Conservation (phyloP, 2,329 filamentous ascomycete species). For the Xylariaceae sp. region DNA sequence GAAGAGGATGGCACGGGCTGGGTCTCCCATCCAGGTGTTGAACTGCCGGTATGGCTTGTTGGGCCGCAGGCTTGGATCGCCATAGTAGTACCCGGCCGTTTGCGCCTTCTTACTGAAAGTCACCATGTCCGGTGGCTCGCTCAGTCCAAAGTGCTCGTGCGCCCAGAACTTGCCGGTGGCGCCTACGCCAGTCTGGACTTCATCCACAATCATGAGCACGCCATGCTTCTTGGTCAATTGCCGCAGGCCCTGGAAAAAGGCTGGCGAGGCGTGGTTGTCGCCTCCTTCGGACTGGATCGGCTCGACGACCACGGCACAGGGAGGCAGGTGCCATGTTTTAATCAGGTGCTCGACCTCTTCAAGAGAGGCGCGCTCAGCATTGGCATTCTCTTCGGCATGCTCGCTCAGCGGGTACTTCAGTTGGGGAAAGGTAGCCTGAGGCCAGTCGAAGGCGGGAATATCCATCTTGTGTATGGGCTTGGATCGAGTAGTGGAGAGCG, state of each 20-base stretch:
- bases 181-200: constrained; percentile 89
- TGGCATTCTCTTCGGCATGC: constrained; percentile 71
- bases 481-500: constrained; percentile 79
- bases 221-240: constrained; percentile 69
- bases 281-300: constrained; percentile 91
- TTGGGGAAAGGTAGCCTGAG: constrained; percentile 75
- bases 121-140: constrained; percentile 79
- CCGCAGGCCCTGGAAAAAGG: constrained; percentile 80
- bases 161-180: constrained; percentile 95
- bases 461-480: constrained; percentile 95
- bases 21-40: constrained; percentile 97
- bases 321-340: constrained; percentile 68
- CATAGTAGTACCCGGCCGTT: constrained; percentile 87
- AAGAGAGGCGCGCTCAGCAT: constrained; percentile 72
- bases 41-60: constrained; percentile 95
- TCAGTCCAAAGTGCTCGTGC: constrained; percentile 86
- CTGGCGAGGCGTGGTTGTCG: constrained; percentile 84
- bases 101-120: constrained; percentile 96
- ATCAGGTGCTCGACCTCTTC: constrained; percentile 79
- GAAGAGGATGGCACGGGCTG: constrained; percentile 77
- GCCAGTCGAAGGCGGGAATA: constrained; percentile 93
- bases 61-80: constrained; percentile 68
- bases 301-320: constrained; percentile 77
- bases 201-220: constrained; percentile 83
- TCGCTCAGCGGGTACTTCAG: constrained; percentile 83